Conservation (phyloP, 805 yeast genomes). For the Groenewaldozyma tartarivorans region DNA sequence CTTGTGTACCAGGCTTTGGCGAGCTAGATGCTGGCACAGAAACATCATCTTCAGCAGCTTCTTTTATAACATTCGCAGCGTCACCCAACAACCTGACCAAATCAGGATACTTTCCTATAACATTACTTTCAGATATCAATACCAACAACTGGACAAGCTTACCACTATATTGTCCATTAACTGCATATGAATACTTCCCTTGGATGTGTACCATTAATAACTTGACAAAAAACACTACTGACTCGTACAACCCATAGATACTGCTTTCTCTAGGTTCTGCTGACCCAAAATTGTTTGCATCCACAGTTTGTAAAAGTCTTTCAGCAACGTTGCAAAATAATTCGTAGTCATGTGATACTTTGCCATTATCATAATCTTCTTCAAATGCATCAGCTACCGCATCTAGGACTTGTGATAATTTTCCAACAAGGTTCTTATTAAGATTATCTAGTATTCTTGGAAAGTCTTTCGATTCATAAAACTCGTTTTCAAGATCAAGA, state of each 20-base stretch:
- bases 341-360: conserved; percentile 1
- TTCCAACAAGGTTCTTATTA: conserved; percentile 9
- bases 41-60: conserved; percentile 2
- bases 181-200: neutral
- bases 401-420: conserved; percentile 18
- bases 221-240: conserved; percentile 18
- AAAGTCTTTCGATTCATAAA: conserved; percentile 16
- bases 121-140: neutral
- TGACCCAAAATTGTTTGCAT: neutral
- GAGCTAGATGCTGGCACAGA: neutral
- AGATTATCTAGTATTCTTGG: conserved; percentile 11
- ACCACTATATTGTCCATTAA: neutral
- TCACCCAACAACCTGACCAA: conserved; percentile 14
- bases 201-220: conserved; percentile 20
- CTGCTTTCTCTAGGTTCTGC: conserved; percentile 4
- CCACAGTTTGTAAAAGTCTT: neutral
- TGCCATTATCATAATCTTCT: neutral
- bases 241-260: too few relatives aligned
- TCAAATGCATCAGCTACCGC: conserved; percentile 15
- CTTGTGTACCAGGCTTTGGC: neutral
- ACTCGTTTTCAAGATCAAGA: conserved; percentile 11
- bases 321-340: neutral
- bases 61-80: conserved; percentile 11
- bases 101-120: conserved; percentile 8
- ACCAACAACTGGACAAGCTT: neutral